A percentile compares a stretch with the other conserved stretches of the same genome.
phyloP scores from a whole-genome alignment of 805 yeast species.

The Pichia thaimueangensis region DNA sequence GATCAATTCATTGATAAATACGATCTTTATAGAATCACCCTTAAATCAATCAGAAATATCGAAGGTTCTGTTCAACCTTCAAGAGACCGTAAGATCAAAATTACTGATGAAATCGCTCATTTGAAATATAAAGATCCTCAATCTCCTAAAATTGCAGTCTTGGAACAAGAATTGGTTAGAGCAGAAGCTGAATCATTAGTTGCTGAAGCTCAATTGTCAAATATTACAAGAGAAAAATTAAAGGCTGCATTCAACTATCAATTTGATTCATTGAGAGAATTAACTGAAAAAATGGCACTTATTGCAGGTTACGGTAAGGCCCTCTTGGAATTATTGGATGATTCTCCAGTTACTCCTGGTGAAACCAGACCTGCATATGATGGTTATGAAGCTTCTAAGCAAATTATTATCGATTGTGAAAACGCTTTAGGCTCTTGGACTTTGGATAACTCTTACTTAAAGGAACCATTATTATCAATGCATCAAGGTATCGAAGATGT shows the following conservation, averaged over 20 bases:
- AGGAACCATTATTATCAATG: constrained; percentile 69
- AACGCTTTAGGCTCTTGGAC: constrained; percentile 96
- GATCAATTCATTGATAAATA: constrained; percentile 97
- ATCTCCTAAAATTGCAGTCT: constrained; percentile 89
- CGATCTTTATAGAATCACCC: constrained; percentile 94
- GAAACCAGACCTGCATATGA: constrained; percentile 98
- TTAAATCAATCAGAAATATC: constrained; percentile 91
- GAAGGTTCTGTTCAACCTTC: constrained; percentile 98
- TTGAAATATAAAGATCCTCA: constrained; percentile 97
- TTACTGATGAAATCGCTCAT: constrained; percentile 95
- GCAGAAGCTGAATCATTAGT: constrained; percentile 99
- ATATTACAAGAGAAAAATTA: constrained; percentile 95
- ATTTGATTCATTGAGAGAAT: constrained; percentile 91
- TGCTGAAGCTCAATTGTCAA: constrained; percentile 97
- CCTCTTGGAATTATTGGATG: constrained; percentile 89
- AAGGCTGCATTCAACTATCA: constrained; percentile 97
- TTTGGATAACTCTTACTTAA: constrained; percentile 88
- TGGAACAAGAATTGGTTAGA: constrained; percentile 97
- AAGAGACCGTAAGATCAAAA: constrained; percentile 95
- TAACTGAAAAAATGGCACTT: constrained; percentile 90
- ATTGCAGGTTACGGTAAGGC: constrained; percentile 99
- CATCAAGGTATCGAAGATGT: constrained; percentile 40
- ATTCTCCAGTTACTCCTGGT: constrained; percentile 97
- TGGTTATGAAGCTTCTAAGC: constrained; percentile 97
- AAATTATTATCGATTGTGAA: constrained; percentile 95